These are phyloP conservation scores for Isatis lusitanica DNA, from an alignment of 441 rosid species.

Conservation along the genomic window DNA sequence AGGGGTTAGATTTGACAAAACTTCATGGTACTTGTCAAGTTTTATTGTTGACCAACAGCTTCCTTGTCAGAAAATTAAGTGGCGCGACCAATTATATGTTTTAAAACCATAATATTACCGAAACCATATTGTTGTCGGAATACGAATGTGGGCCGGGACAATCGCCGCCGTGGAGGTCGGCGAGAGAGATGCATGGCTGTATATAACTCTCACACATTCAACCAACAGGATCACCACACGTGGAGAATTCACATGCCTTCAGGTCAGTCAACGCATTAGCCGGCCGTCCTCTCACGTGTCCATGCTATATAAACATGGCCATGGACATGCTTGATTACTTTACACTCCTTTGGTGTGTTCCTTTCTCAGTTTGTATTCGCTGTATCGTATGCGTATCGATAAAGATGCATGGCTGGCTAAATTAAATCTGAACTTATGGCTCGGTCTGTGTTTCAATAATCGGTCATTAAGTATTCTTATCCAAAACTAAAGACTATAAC, in stretches of 20 bases:
- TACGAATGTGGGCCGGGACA: constrained; percentile 30
- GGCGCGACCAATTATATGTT: neutral
- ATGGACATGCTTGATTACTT: constrained; percentile 6
- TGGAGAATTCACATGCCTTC: constrained; percentile 18
- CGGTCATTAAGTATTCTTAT: neutral
- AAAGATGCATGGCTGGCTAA: neutral
- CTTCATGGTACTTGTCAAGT: constrained; percentile 1
- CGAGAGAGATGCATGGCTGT: constrained; percentile 25
- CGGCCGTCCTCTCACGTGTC: constrained; percentile 33
- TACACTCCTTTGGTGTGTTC: neutral
- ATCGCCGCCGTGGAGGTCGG: constrained; percentile 36
- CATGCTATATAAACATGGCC: constrained; percentile 6
- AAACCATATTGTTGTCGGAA: constrained; percentile 8
- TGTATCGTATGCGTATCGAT: constrained; percentile 5
- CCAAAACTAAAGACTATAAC: neutral
- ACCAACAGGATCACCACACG: constrained; percentile 7
- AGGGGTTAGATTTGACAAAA: constrained; percentile 12
- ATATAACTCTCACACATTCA: constrained; percentile 9
- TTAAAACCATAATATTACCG: neutral
- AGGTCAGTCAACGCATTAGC: constrained; percentile 4
- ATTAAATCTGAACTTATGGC: neutral
- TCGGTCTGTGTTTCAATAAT: neutral
- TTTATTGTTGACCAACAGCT: no score
- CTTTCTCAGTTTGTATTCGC: constrained; percentile 17
- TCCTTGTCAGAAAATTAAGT: constrained; percentile 11